Evolutionary conservation across 1,284 basidiomycete genomes (phyloP), one percentile per base, ranked within the genome.

Genomic region (Heterobasidion occidentale): DNA sequence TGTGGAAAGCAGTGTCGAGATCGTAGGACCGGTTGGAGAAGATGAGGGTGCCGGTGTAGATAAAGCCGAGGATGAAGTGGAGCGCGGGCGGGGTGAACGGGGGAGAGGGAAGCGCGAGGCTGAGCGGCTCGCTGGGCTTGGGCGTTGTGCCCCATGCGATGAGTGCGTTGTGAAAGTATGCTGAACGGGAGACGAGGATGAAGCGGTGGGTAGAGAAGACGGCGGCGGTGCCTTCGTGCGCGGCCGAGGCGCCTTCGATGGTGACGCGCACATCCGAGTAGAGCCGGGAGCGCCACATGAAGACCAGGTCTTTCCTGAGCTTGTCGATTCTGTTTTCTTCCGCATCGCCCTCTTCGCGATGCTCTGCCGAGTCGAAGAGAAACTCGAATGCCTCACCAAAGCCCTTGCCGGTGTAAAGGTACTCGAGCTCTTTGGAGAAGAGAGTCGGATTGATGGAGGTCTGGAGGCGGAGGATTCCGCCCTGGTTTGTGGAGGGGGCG

Each of bases 21-120:
- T 98, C 94, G 70, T 94, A 97, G 0, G 90, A 88, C 17, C 96
- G 80, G 65, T 97, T 92, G 3, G 92, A 94, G 68, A 98, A 97
- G 50, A 88, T 79, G 52, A 99, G 86, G 7, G 93, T 95, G 47
- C 96, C 96, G 11, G 94, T 93, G 67, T 98, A 98, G 54, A 95
- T 80, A 71, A 88, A 95, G 14, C 95, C 95, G 34, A 99, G 83
- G 33, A 93, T 92, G 67, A 98, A 98, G 70, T 98, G 94, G 2
- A 97, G 76, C 0, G 94, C 92, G 0, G 94, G 91, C 0, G 95
- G 91, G 0, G 96, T 97, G 72, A 98, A 98, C 0, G 95, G 95
- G 0, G 95, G 94, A 0, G 89, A 92, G 1, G 92, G 92, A 3
- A 97, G 80, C 0, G 79, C 83, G 27, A 96, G 73, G 2, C 75